Base-by-base conservation (phyloP, 495 filamentous ascomycete species). In the Pyrenula aspistea region DNA sequence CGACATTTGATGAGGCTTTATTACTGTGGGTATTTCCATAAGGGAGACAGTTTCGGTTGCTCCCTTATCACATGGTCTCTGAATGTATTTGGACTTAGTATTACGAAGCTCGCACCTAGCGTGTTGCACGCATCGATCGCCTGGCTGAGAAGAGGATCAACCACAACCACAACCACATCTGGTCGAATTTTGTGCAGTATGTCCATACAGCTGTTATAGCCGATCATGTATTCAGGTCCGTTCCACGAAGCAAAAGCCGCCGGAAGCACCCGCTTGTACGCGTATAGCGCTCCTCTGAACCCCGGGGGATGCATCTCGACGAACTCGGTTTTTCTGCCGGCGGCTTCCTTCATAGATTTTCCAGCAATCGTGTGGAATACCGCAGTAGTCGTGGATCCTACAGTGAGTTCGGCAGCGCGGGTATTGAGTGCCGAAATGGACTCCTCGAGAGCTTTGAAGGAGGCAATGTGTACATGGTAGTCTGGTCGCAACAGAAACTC, bases 381-480 rank as follows among this genome's bases (percentile, higher is more conserved):
- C 10, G 58, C 60, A 2, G 19, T 55, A 19, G 24, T 53, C 24
- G 12, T 15, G 49, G 36, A 3, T 24, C 10, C 24, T 23, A 25
- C 24, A 12, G 25, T 51, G 25, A 23, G 50, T 47, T 55, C 31
- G 24, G 24, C 11, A 3, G 36, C 56, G 42, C 54, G 56, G 15
- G 42, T 21, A 53, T 67, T 63, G 21, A 67, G 61, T 12, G 63
- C 22, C 2, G 49, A 20, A 49, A 70, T 56, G 1, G 42, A 51
- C 2, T 55, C 15, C 11, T 66, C 52, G 12, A 77, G 67, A 2
- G 62, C 55, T 0, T 59, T 2, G 57, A 76, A 76, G 0, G 75
- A 77, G n/a, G 70, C 74, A 55, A 77, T 71, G 56, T 78, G 74
- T 4, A 78, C 63, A 2, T 71, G 62, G 47, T 73, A 69, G 12